Base-by-base conservation (phyloP, 345 rosid genomes). In the Brassica incana region DNA sequence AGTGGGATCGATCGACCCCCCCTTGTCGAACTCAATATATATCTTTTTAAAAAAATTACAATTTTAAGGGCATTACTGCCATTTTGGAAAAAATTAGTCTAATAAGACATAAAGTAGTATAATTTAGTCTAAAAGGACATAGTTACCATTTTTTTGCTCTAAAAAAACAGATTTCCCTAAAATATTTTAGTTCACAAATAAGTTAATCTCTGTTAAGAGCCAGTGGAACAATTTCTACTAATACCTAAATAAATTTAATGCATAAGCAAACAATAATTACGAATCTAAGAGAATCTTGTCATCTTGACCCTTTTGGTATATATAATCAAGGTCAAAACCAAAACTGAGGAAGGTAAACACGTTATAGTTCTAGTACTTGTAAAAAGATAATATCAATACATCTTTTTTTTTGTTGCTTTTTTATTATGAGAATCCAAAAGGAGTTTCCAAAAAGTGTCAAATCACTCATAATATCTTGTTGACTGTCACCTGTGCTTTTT, bases 401-500 rank as follows among this genome's bases (percentile, higher is more conserved):
- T 5, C 67, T 40, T 67, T 74, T 74, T 27, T 4, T 50, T 48
- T 48, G 15, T 48, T 48, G 14, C 15, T 20, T 30, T 40, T 52
- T 54, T 67, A 68, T 75, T 75, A 25, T 38, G 32, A 69, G 60
- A 40, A 75, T 54, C 69, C 8, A 14, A 75, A 65, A 64, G 52
- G 60, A 60, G 16, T 16, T 33, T 69, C 40, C 52, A 69, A 68
- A 54, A 69, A 73, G 65, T 30, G 79, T 50, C 75, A 23, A 73
- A 73, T 36, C 14, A 25, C 10, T 61, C 65, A 61, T 61, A 48
- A 18, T 18, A 18, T 61, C 71, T 18, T 80, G 20, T 72, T 11
- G 33, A 67, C 56, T 52, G 38, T 78, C 72, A 56, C 60, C 76
- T 79, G 65, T 50, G 74, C 12, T 15, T 23, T 58, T 71, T 59